Percentiles rank a stretch among this genome's conserved stretches.
Evolutionary conservation across 257 asterid genomes (phyloP).

Genomic region (Gentiana straminea): DNA sequence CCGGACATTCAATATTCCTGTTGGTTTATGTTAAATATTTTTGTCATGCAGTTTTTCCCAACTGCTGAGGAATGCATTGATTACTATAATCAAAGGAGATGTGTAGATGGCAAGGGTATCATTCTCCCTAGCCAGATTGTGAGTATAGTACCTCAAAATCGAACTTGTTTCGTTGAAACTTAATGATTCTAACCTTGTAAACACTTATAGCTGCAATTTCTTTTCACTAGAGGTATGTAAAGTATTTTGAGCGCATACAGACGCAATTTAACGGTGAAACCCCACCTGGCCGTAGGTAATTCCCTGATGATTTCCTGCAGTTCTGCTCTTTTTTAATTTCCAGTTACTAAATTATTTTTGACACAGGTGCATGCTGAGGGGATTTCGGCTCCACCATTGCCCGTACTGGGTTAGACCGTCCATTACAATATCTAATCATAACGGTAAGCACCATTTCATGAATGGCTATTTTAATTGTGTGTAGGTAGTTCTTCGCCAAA

Average conservation of each 20-base stretch:
- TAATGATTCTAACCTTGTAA: not conserved
- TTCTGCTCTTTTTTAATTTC: slow-evolving; percentile 13
- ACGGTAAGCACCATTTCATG: slow-evolving; percentile 36
- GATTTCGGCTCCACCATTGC: slow-evolving; percentile 83
- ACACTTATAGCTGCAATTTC: slow-evolving; percentile 13
- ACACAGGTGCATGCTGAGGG: slow-evolving; percentile 95
- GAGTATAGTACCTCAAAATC: slow-evolving; percentile 26
- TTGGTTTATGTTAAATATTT: slow-evolving; percentile 11
- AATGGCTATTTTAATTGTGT: too few species aligned
- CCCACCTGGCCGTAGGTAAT: slow-evolving; percentile 97
- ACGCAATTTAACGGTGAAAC: slow-evolving; percentile 64
- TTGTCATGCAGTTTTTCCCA: slow-evolving; percentile 70
- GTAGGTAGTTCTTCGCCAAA: too few species aligned
- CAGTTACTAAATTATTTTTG: slow-evolving; percentile 14
- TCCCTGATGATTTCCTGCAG: slow-evolving; percentile 28
- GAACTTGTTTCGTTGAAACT: too few species aligned
- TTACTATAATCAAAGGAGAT: slow-evolving; percentile 85
- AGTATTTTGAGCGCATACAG: slow-evolving; percentile 69
- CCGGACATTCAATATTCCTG: slow-evolving; percentile 6
- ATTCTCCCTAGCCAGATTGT: slow-evolving; percentile 97
- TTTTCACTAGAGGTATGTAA: slow-evolving; percentile 73
- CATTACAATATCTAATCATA: slow-evolving; percentile 77
- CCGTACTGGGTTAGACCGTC: slow-evolving; percentile 97
- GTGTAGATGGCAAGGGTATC: slow-evolving; percentile 90
- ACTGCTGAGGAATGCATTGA: slow-evolving; percentile 90